These are phyloP conservation scores for Thielaviopsis musarum DNA, from an alignment of 2,329 filamentous ascomycete species.

Conservation along the genomic window DNA sequence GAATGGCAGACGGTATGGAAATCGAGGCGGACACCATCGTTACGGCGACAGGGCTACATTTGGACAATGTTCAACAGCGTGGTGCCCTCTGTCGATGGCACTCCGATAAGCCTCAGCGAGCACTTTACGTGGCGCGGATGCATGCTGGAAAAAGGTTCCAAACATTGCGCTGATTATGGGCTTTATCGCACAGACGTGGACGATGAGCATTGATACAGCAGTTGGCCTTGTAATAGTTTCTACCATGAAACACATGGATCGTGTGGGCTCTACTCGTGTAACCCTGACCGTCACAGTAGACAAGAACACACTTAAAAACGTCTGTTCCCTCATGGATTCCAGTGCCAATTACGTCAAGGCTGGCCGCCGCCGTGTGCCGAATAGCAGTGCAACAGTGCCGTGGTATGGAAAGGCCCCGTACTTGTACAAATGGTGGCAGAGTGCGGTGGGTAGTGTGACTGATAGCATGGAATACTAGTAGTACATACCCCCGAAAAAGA, in stretches of 20 bases:
- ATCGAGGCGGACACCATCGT: constrained; percentile 50
- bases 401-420: constrained; percentile 20
- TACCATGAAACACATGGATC: constrained; percentile 32
- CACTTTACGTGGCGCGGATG: constrained; percentile 45
- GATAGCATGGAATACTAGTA: constrained; percentile 4
- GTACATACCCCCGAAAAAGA: constrained; percentile 1
- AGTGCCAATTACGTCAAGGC: constrained; percentile 19
- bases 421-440: constrained; percentile 4
- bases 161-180: constrained; percentile 46
- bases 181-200: constrained; percentile 52
- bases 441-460: neutral
- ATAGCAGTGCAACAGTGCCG: constrained; percentile 19
- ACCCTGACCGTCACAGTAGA: constrained; percentile 24
- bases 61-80: constrained; percentile 40
- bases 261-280: constrained; percentile 24
- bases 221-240: constrained; percentile 31
- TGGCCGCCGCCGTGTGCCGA: constrained; percentile 22
- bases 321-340: neutral
- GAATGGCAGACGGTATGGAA: constrained; percentile 22
- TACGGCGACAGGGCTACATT: constrained; percentile 49
- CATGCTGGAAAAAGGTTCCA: constrained; percentile 50
- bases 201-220: constrained; percentile 43
- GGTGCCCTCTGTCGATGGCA: constrained; percentile 35
- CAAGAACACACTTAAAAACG: neutral
- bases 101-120: constrained; percentile 27